These are phyloP conservation scores for Spatholobus suberectus DNA, from an alignment of 306 rosid genomes.

Conservation along the genomic window DNA sequence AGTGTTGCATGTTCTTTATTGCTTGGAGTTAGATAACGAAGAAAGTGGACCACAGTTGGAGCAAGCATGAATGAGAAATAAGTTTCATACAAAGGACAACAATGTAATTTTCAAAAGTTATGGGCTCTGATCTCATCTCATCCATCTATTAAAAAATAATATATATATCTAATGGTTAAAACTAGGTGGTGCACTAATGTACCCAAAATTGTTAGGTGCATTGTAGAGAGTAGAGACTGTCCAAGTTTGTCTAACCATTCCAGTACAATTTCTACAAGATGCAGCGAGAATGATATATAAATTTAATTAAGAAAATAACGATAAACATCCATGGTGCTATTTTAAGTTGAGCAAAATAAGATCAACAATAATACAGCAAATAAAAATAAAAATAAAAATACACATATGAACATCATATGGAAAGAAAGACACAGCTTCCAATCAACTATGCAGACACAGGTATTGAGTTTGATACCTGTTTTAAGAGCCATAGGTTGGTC, in stretches of 20 bases:
- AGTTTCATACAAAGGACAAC: no score
- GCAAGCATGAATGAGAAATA: neutral
- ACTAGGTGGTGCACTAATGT: neutral
- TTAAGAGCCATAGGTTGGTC: slow-evolving; percentile 31
- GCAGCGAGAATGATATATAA: slow-evolving; percentile 25
- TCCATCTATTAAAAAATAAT: no score
- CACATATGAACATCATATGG: slow-evolving; percentile 52
- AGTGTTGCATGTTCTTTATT: neutral
- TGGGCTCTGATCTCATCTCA: no score
- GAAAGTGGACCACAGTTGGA: neutral
- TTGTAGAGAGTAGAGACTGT: neutral
- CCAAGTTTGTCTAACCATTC: slow-evolving; percentile 5
- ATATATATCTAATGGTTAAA: neutral
- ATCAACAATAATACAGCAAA: slow-evolving; percentile 36
- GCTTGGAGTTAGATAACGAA: neutral
- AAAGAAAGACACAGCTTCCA: slow-evolving; percentile 34
- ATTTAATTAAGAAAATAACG: neutral
- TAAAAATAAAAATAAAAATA: slow-evolving; percentile 16
- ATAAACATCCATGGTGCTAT: slow-evolving; percentile 18
- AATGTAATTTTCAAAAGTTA: no score
- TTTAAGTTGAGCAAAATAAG: slow-evolving; percentile 29
- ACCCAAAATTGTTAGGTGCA: neutral
- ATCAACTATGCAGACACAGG: slow-evolving; percentile 37
- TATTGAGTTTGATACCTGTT: slow-evolving; percentile 46
- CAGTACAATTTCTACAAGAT: slow-evolving; percentile 33